phyloP scores from a whole-genome alignment of 2,329 filamentous ascomycete genomes.

The Tolypocladium amazonense region DNA sequence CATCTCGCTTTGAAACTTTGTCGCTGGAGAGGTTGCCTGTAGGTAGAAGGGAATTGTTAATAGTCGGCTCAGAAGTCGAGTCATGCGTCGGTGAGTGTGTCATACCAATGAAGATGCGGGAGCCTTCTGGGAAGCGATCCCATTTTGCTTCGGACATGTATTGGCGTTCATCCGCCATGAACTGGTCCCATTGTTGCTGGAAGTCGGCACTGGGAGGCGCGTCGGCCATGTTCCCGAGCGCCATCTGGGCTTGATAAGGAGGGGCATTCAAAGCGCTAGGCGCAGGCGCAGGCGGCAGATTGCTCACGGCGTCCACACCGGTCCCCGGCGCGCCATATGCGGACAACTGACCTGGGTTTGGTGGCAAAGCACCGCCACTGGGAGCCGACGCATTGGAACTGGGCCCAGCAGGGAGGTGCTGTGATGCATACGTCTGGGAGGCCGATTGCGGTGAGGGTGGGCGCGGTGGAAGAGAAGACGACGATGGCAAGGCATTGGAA shows the following conservation, averaged over 20 bases:
- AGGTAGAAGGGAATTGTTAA: slow-evolving; percentile 14
- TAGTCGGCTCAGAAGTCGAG: slow-evolving; percentile 8
- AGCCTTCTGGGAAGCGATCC: slow-evolving; percentile 70
- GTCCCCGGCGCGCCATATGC: slow-evolving; percentile 23
- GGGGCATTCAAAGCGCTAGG: slow-evolving; percentile 19
- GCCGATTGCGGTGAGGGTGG: slow-evolving; percentile 29
- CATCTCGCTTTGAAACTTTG: slow-evolving; percentile 83
- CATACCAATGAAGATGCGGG: slow-evolving; percentile 69
- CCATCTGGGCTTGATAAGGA: slow-evolving; percentile 18
- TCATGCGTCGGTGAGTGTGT: slow-evolving; percentile 18
- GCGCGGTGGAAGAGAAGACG: slow-evolving; percentile 35
- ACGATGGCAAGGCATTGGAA: slow-evolving; percentile 22
- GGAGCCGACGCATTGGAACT: slow-evolving; percentile 17
- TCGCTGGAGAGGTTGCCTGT: slow-evolving; percentile 85
- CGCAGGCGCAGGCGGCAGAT: slow-evolving; percentile 16
- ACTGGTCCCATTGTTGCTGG: slow-evolving; percentile 61
- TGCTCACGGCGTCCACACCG: slow-evolving; percentile 17
- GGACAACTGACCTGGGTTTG: slow-evolving; percentile 20
- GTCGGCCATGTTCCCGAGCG: slow-evolving; percentile 16
- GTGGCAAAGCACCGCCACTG: slow-evolving; percentile 15
- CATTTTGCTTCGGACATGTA: slow-evolving; percentile 71
- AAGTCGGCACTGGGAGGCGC: slow-evolving; percentile 32
- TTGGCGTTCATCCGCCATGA: slow-evolving; percentile 60
- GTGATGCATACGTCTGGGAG: slow-evolving; percentile 25
- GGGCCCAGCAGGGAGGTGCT: slow-evolving; percentile 22